Base-by-base conservation (phyloP, 108 stramenopile genomes). In the Conticribra weissflogii region DNA sequence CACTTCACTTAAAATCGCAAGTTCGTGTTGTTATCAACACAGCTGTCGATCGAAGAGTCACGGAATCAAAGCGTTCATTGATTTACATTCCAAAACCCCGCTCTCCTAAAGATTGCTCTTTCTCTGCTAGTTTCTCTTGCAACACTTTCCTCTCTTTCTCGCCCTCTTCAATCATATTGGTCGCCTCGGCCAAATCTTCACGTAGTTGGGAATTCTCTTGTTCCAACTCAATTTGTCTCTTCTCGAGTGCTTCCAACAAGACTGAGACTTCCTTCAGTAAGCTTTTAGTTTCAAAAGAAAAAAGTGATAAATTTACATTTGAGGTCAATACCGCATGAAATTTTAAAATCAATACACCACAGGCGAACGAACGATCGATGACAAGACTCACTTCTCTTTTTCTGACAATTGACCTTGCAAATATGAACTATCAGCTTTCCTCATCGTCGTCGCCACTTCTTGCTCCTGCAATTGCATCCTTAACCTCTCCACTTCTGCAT, bases 381-480 rank as follows among this genome's bases (percentile, higher is more conserved):
- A 33, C 27, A 36, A 33, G 3, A 59, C 71, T 46, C 21, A 72
- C 63, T 55, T 56, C 49, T 93, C 87, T 60, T 93, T 93, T 71
- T 89, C 88, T 24, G 75, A 56, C 23, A 93, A 68, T 61, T 93
- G 91, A 30, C 34, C 21, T 52, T 89, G 84, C 22, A 93, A 67
- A 70, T 89, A 93, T 1, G 83, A 72, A 29, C 85, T 83, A 69
- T 93, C 91, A 14, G 91, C 91, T 59, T 85, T 88, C 29, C 86
- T 66, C 36, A 93, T 54, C 36, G 67, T 79, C n/a, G 85, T 83
- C 8, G 81, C 54, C 46, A 72, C 66, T 61, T 85, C 85, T 45
- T 89, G 84, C 63, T 85, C 74, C 49, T 83, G 72, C 18, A 93
- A 63, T 63, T 93, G 91, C 51, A 73, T 68, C 24, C 88, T 87